Base-by-base conservation (phyloP, 176 grass and related monocot species). In the Alloteropsis semialata region DNA sequence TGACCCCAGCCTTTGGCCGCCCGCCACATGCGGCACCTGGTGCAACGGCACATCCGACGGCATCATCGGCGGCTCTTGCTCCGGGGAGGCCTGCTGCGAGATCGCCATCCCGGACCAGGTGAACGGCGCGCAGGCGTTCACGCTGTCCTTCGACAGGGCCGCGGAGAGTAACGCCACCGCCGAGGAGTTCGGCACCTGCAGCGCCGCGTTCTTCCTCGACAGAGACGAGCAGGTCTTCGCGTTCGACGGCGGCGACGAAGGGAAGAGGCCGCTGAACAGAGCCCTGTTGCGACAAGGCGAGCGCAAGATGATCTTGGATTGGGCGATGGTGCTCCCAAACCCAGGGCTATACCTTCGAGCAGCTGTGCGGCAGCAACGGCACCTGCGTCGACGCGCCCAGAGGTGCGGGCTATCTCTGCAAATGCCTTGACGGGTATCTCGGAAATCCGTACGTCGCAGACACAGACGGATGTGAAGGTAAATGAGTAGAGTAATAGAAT, bases 241-340 rank as follows among this genome's bases (percentile, higher is more conserved):
- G 8, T 77, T 28, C 75, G 4, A 27, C 19, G 46, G 17, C 46
- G 11, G 14, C 9, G 34, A 22, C 3, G 8, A 21, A 0, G 0
- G 0, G 18, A 1, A 1, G 21, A 54, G 2, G 56, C 21, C 54
- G 30, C 86, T 83, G 15, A 44, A 65, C 16, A 19, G 67, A 0
- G 12, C 13, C 25, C 17, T 88, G 29, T 1, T 1, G 49, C 38
- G 10, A 0, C 22, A 0, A 4, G 25, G 2, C 5, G 32, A 76
- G 17, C 76, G 22, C 33, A 62, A 10, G 63, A 89, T 89, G 82
- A 21, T 68, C 53, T 69, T 89, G 87, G 82, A 89, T 51, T 89
- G 87, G 87, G 61, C 53, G 45, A 18, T 89, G 25, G 76, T 17
- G 43, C 0, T 0, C n/a, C 21, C 0, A 24, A 81, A 49, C 81